Evolutionary conservation across 2,329 filamentous ascomycete genomes (phyloP).

Genomic region (Colletotrichum nymphaeae): DNA sequence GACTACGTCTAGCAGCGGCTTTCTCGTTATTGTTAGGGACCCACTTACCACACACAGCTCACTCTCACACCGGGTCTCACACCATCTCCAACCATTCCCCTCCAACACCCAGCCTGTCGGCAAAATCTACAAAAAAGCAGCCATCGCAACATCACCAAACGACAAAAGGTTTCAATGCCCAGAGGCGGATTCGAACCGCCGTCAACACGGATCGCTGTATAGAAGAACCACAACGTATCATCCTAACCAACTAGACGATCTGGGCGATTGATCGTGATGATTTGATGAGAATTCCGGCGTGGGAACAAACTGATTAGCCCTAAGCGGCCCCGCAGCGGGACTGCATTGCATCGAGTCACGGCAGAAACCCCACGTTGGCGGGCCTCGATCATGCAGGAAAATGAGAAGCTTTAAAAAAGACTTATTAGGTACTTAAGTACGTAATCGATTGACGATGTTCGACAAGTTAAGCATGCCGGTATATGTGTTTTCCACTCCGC

Average conservation of each 20-base stretch:
- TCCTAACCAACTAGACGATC: slow-evolving; percentile 37
- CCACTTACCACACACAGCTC: background rate
- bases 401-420: background rate
- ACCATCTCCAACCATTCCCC: too few relatives aligned
- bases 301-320: slow-evolving; percentile 5
- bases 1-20: too few relatives aligned
- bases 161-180: slow-evolving; percentile 8
- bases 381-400: background rate
- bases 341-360: background rate
- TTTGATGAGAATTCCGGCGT: rapidly evolving
- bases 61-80: too few relatives aligned
- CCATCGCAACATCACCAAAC: background rate
- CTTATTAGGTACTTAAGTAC: background rate
- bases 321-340: slow-evolving; percentile 18
- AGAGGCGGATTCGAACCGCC: slow-evolving; percentile 37
- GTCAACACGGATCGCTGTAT: slow-evolving; percentile 34
- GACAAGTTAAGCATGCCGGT: background rate
- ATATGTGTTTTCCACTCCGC: background rate
- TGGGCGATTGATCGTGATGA: slow-evolving; percentile 13
- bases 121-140: background rate
- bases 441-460: background rate
- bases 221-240: slow-evolving; percentile 36
- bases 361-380: background rate
- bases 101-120: background rate
- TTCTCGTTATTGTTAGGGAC: too few relatives aligned